These are phyloP conservation scores for Vaccinium myrtillus DNA, from an alignment of 148 eudicot species.

Conservation along the genomic window DNA sequence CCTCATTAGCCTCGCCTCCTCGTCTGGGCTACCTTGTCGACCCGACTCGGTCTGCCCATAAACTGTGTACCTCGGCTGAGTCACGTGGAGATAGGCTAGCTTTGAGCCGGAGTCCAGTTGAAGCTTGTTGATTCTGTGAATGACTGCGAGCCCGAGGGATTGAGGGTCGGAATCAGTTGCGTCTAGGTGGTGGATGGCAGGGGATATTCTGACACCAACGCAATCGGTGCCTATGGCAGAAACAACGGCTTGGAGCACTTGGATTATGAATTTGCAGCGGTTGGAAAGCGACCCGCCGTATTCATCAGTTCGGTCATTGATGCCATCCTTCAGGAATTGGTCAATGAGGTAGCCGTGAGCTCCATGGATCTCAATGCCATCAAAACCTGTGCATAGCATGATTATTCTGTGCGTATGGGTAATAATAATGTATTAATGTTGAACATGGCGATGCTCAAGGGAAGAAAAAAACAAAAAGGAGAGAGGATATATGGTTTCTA, in stretches of 20 bases:
- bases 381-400: conserved; percentile 51
- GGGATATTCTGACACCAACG: conserved; percentile 71
- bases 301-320: conserved; percentile 73
- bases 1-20: conserved; percentile 51
- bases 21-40: conserved; percentile 46
- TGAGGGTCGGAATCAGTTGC: conserved; percentile 73
- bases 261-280: conserved; percentile 60
- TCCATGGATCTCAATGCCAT: conserved; percentile 83
- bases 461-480: neutral
- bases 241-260: conserved; percentile 51
- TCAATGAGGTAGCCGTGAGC: conserved; percentile 91
- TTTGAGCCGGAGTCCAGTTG: conserved; percentile 39
- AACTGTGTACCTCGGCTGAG: conserved; percentile 68
- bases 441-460: neutral
- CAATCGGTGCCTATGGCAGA: conserved; percentile 52
- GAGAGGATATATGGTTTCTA: neutral
- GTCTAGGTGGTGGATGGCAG: conserved; percentile 77
- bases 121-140: conserved; percentile 58
- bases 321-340: conserved; percentile 78
- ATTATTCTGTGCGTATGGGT: neutral
- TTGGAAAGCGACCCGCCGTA: conserved; percentile 75
- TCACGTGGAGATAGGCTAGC: conserved; percentile 62
- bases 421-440: neutral
- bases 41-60: conserved; percentile 72
- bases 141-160: conserved; percentile 57